Base-by-base conservation (phyloP, 2,329 filamentous ascomycete genomes). In the Stachybotrys elegans region DNA sequence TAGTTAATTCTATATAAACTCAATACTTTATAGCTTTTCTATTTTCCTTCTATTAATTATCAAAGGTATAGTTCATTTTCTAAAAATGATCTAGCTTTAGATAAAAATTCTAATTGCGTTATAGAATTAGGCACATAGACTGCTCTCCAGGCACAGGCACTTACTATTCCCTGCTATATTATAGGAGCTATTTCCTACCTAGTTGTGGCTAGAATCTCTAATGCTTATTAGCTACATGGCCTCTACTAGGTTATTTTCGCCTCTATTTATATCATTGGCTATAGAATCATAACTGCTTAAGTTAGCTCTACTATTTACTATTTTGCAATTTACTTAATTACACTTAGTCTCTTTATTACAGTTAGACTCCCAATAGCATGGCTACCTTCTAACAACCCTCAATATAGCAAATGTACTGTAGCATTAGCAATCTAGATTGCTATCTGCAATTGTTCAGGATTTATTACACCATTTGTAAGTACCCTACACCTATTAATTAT, bases 41-140 rank as follows among this genome's bases (percentile, higher is more conserved):
- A 86, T 81, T 0, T 88, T 88, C 57, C 65, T 88, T 35, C 84
- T 84, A 0, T 86, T 82, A 4, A 88, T 88, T 51, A 86, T 88
- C 25, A 35, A 25, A 40, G 45, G 44, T 44, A 34, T n/a, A n/a
- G n/a, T n/a, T n/a, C n/a, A n/a, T n/a, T n/a, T n/a, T n/a, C n/a
- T n/a, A n/a, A n/a, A n/a, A n/a, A n/a, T n/a, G n/a, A n/a, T n/a
- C n/a, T n/a, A n/a, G n/a, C n/a, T n/a, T n/a, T n/a, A n/a, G n/a
- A n/a, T n/a, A n/a, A n/a, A 32, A 38, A 23, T 50, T 36, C 43
- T 22, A 21, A 37, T 19, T 4, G 16, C 14, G 14, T 22, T 35
- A 17, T 19, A 47, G 45, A 37, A 20, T 21, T 46, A 5, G 46
- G 46, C 17, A 23, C 37, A 20, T 49, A 44, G 44, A 46, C 35